phyloP scores from a whole-genome alignment of 1,284 basidiomycete species.

The Moesziomyces globuligerus region DNA sequence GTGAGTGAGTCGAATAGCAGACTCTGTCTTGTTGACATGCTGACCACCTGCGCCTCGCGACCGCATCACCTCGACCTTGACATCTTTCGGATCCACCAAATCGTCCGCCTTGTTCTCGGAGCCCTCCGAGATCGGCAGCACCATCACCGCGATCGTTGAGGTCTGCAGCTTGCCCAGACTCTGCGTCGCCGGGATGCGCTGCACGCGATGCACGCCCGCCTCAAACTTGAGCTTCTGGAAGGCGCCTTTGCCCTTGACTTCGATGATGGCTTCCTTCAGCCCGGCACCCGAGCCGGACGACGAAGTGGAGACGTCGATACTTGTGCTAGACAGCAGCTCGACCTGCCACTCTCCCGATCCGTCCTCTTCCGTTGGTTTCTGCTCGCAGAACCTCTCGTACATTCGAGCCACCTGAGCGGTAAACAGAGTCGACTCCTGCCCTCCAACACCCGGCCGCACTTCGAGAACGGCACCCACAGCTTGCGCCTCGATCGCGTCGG shows the following conservation, averaged over 20 bases:
- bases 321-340: constrained; percentile 55
- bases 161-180: constrained; percentile 88
- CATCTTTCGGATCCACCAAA: constrained; percentile 82
- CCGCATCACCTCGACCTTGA: constrained; percentile 92
- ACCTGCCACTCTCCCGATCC: constrained; percentile 48
- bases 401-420: constrained; percentile 81
- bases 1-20: constrained; percentile 94
- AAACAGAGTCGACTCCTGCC: constrained; percentile 87
- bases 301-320: constrained; percentile 54
- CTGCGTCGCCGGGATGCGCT: constrained; percentile 91
- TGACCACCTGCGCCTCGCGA: constrained; percentile 96
- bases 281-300: constrained; percentile 71
- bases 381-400: constrained; percentile 75
- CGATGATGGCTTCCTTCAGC: constrained; percentile 83
- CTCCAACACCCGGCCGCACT: constrained; percentile 91
- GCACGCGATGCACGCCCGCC: constrained; percentile 94
- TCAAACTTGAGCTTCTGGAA: constrained; percentile 87
- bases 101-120: constrained; percentile 68
- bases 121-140: constrained; percentile 65
- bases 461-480: constrained; percentile 84
- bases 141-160: constrained; percentile 81
- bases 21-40: constrained; percentile 99
- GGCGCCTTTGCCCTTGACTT: constrained; percentile 79
- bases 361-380: constrained; percentile 38
- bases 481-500: constrained; percentile 72